Evolutionary conservation across 495 filamentous ascomycete genomes (phyloP).

Genomic region (Neurospora terricola): DNA sequence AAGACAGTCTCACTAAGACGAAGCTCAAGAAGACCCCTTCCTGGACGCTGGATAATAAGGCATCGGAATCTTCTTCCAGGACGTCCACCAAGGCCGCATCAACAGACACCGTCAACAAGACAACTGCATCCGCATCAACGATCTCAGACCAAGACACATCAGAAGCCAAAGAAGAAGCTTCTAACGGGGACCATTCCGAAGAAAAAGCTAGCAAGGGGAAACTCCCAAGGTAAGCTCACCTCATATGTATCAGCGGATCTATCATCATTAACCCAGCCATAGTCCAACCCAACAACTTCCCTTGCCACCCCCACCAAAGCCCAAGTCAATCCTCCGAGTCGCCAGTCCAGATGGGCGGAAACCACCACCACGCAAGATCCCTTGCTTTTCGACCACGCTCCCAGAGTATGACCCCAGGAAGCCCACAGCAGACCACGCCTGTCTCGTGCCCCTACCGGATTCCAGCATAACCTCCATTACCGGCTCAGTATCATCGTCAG

Average conservation of each 20-base stretch:
- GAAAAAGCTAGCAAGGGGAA: constrained; percentile 1
- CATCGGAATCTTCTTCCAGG: constrained; percentile 11
- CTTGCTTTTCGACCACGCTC: constrained; percentile 8
- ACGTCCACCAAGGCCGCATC: constrained; percentile 12
- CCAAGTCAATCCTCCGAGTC: constrained; percentile 23
- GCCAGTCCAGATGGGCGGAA: constrained; percentile 16
- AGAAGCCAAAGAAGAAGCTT: constrained; percentile 3
- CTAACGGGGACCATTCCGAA: neutral
- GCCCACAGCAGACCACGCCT: constrained; percentile 1
- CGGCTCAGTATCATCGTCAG: neutral
- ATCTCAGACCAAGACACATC: neutral
- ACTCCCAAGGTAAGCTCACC: constrained; percentile 9
- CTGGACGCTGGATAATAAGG: constrained; percentile 6
- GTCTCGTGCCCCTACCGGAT: neutral
- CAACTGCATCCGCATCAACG: neutral
- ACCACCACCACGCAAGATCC: constrained; percentile 9
- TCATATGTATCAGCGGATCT: neutral
- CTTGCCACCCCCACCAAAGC: constrained; percentile 3
- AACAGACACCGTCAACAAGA: constrained; percentile 19
- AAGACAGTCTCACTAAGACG: constrained; percentile 18
- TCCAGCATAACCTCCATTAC: neutral
- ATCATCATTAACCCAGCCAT: neutral
- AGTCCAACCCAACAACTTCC: constrained; percentile 5
- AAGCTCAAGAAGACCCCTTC: constrained; percentile 19
- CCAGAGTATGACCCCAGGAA: constrained; percentile 6